Evolutionary conservation across 805 yeast genomes (phyloP), one percentile per base, ranked within the genome.

Genomic region (Tetrapisispora taiwanensis): DNA sequence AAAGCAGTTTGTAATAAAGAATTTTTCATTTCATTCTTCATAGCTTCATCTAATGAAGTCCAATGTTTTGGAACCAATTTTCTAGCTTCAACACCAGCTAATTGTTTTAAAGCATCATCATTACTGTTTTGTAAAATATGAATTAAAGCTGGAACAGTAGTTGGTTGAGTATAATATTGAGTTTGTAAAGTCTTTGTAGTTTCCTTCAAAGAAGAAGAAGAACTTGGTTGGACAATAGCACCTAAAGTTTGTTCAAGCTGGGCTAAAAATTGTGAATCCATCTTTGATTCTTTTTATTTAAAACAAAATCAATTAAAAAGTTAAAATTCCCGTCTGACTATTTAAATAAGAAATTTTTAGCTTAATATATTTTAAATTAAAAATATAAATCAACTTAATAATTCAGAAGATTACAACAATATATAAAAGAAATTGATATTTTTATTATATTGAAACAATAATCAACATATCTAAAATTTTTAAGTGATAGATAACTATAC

Each of bases 21-120:
- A 30, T 71, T 70, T 60, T 85, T 79, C 60, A 92, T 79, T 46
- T 73, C 73, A 35, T 71, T 69, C 65, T 80, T 79, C 44, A 75
- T 59, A 7, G 70, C 49, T 19, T 63, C 76, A 52, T 68, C 72
- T 19, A 64, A 31, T 12, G 52, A 26, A 20, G 55, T 63, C 97
- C 97, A 92, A 58, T 78, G 79, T 51, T 73, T 70, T 43, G 72
- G 59, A 33, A 89, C 78, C 59, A 84, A 75, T 65, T 92, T 92
- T 68, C 95, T 79, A 34, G 89, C 87, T 69, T 92, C 98, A 50
- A 92, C 95, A 49, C 96, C 94, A n/a, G 97, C 94, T 49, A 92
- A 73, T 66, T 88, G 95, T 58, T 85, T 83, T 54, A 89, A 62
- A 56, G 84, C 84, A 51, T 76, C 81, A 55, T 80, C 80, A 34